Evolutionary conservation across 208 protist genomes (phyloP).

Genomic region (Kentomonas sorsogonicus): DNA sequence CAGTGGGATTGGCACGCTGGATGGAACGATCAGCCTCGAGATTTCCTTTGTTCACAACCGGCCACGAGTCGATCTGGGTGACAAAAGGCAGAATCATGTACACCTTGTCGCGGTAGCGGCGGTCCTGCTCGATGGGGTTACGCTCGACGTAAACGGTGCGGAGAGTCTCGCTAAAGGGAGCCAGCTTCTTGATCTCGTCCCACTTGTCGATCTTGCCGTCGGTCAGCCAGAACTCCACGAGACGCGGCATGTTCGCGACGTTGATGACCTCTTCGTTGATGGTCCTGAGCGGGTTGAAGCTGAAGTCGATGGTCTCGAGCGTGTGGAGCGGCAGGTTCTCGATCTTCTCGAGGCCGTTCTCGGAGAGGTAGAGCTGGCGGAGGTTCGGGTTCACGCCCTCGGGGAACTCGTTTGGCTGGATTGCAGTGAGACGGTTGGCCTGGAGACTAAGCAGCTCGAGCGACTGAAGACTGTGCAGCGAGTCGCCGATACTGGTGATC

Average conservation of each 20-base stretch:
- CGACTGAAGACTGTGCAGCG: slow-evolving; percentile 42
- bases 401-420: slow-evolving; percentile 63
- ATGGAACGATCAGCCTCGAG: slow-evolving; percentile 73
- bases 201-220: slow-evolving; percentile 80
- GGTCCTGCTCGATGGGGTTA: slow-evolving; percentile 87
- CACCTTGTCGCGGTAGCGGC: slow-evolving; percentile 84
- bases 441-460: slow-evolving; percentile 79
- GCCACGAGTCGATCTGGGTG: slow-evolving; percentile 86
- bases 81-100: slow-evolving; percentile 80
- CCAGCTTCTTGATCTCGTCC: slow-evolving; percentile 75
- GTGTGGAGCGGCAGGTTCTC: slow-evolving; percentile 54
- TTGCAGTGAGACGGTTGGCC: slow-evolving; percentile 74
- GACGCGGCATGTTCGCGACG: slow-evolving; percentile 49
- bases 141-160: slow-evolving; percentile 86
- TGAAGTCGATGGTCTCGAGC: slow-evolving; percentile 65
- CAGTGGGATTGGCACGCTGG: too few species aligned
- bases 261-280: slow-evolving; percentile 71
- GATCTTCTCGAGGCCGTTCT: slow-evolving; percentile 75
- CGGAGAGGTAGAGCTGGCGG: slow-evolving; percentile 74
- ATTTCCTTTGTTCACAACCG: slow-evolving; percentile 80
- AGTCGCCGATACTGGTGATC: slow-evolving; percentile 59
- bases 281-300: slow-evolving; percentile 73
- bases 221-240: slow-evolving; percentile 90
- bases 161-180: slow-evolving; percentile 46
- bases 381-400: slow-evolving; percentile 48